These are phyloP conservation scores for Diaporthe longicolla DNA, from an alignment of 2,329 filamentous ascomycete species.

Conservation along the genomic window DNA sequence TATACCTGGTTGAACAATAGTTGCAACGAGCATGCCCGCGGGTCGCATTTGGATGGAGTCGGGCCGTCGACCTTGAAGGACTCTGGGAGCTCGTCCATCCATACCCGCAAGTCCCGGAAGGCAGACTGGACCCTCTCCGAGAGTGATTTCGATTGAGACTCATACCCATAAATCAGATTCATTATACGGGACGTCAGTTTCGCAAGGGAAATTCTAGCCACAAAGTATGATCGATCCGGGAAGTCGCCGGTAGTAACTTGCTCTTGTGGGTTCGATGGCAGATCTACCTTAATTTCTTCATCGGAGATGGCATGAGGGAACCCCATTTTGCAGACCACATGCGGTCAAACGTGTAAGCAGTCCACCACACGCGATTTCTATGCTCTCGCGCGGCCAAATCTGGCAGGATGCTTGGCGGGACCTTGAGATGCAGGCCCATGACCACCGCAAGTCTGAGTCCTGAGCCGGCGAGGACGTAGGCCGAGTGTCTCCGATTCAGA, in stretches of 20 bases:
- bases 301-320: background rate
- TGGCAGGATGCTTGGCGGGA: background rate
- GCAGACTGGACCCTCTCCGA: background rate
- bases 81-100: slow-evolving; percentile 6
- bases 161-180: slow-evolving; percentile 1
- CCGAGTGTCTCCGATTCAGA: slow-evolving; percentile 4
- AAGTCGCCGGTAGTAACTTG: slow-evolving; percentile 4
- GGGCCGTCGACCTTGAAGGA: background rate
- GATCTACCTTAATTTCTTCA: background rate
- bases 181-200: background rate
- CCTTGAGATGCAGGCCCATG: background rate
- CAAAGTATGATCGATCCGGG: slow-evolving; percentile 1
- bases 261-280: slow-evolving; percentile 3
- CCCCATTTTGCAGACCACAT: background rate
- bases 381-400: slow-evolving; percentile 9
- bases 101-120: background rate
- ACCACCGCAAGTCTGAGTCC: background rate
- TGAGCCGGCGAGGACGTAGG: background rate
- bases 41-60: background rate
- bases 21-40: background rate
- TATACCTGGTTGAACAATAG: slow-evolving; percentile 10
- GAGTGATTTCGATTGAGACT: background rate
- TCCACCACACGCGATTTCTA: slow-evolving; percentile 7
- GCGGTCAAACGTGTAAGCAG: slow-evolving; percentile 14
- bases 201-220: background rate